A percentile compares a stretch with the other conserved stretches of the same genome.
phyloP scores from a whole-genome alignment of 371 early-diverging fungal species.

The Mortierella sp. region DNA sequence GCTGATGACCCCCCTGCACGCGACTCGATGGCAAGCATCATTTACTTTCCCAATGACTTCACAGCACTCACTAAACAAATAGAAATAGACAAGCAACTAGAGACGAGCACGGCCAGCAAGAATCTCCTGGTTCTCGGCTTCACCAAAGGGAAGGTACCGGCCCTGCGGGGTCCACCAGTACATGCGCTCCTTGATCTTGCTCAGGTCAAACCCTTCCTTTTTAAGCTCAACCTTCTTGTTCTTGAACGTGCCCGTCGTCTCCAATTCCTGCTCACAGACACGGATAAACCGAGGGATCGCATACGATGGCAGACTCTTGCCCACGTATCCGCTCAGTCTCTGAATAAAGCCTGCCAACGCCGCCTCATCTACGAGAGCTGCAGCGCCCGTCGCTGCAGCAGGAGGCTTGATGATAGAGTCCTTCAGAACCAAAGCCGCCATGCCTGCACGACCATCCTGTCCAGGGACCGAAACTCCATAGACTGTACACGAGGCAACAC shows the following conservation, averaged over 20 bases:
- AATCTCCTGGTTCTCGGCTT: slow-evolving; percentile 25
- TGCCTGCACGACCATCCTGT: slow-evolving; percentile 80
- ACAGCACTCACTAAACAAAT: too few species aligned
- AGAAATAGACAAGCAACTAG: background rate
- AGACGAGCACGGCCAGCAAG: slow-evolving; percentile 37
- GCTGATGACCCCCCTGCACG: background rate
- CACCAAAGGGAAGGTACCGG: slow-evolving; percentile 32
- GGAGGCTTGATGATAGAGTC: slow-evolving; percentile 24
- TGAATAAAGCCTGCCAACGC: slow-evolving; percentile 21
- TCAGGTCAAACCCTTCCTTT: slow-evolving; percentile 63
- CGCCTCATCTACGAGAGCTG: slow-evolving; percentile 19
- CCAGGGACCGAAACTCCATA: slow-evolving; percentile 69
- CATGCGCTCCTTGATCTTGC: slow-evolving; percentile 37
- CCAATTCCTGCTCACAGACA: slow-evolving; percentile 40
- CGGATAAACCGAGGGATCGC: slow-evolving; percentile 52
- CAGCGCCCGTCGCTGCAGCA: background rate
- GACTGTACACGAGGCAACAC: slow-evolving; percentile 71
- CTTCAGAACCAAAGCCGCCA: slow-evolving; percentile 74
- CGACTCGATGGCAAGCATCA: too few species aligned
- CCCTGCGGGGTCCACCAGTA: slow-evolving; percentile 53
- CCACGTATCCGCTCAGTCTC: slow-evolving; percentile 21
- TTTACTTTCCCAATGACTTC: too few species aligned
- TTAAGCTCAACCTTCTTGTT: slow-evolving; percentile 63
- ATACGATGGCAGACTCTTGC: slow-evolving; percentile 37
- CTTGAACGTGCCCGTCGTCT: slow-evolving; percentile 68